A percentile compares a stretch with the other conserved stretches of the same genome.
These are phyloP conservation scores for Cicer cuneatum DNA, from an alignment of 306 rosid genomes.

Conservation along the genomic window DNA sequence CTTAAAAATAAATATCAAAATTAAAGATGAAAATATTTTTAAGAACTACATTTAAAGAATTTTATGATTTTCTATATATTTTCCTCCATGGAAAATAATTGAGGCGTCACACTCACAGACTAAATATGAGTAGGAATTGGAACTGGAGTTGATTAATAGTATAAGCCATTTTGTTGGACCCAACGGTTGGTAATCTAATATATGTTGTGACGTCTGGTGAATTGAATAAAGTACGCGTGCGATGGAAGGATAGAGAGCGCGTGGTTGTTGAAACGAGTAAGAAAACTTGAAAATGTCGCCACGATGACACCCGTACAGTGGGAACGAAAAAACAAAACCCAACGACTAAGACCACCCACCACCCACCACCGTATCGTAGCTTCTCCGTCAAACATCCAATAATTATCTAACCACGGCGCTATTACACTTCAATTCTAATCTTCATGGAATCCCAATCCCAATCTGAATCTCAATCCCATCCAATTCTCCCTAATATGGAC, in stretches of 20 bases:
- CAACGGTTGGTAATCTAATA: too few species aligned
- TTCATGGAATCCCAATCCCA: conserved; percentile 39
- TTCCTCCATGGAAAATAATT: too few species aligned
- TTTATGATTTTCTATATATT: too few species aligned
- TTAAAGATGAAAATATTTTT: too few species aligned
- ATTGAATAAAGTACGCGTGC: not conserved
- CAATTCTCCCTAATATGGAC: conserved; percentile 34
- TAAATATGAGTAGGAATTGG: too few species aligned
- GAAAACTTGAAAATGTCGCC: conserved; percentile 42
- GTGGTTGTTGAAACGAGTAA: not conserved
- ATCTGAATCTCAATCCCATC: conserved; percentile 28
- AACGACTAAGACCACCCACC: conserved; percentile 10
- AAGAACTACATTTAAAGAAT: too few species aligned
- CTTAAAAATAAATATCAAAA: too few species aligned
- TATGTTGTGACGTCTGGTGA: not conserved
- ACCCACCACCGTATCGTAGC: conserved; percentile 29
- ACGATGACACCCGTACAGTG: conserved; percentile 33
- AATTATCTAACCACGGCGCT: not conserved
- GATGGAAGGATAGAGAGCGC: not conserved
- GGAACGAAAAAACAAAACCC: conserved; percentile 7
- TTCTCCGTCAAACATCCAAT: conserved; percentile 48
- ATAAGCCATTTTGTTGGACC: too few species aligned
- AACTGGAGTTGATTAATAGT: too few species aligned
- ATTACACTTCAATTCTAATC: not conserved
- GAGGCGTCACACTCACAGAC: too few species aligned